These are phyloP conservation scores for Fusarium sambucinum DNA, from an alignment of 2,329 filamentous ascomycete species.

Conservation along the genomic window DNA sequence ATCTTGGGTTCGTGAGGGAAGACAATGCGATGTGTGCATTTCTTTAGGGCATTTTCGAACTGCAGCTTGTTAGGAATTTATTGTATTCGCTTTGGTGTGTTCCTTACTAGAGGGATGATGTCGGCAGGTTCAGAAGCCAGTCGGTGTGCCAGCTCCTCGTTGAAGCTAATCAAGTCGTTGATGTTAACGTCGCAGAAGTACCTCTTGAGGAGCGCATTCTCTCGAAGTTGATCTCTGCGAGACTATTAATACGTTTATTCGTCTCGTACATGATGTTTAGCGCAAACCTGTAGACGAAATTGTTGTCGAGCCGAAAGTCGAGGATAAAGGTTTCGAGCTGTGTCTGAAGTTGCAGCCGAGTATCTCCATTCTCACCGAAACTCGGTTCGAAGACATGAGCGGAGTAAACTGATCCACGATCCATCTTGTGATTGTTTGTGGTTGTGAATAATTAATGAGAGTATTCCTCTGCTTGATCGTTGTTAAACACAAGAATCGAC, in stretches of 20 bases:
- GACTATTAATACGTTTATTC: slow-evolving; percentile 20
- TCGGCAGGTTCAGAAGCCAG: slow-evolving; percentile 91
- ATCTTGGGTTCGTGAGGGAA: slow-evolving; percentile 78
- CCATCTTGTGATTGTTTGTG: slow-evolving; percentile 66
- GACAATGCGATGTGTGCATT: slow-evolving; percentile 93
- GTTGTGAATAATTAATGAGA: slow-evolving; percentile 5
- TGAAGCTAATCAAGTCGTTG: slow-evolving; percentile 93
- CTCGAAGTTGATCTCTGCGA: slow-evolving; percentile 87
- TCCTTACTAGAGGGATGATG: slow-evolving; percentile 85
- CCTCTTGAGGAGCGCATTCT: slow-evolving; percentile 93
- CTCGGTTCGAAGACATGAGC: slow-evolving; percentile 81
- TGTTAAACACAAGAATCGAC: slow-evolving; percentile 25
- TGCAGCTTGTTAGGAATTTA: slow-evolving; percentile 53
- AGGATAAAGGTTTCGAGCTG: slow-evolving; percentile 92
- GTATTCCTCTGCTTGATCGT: slow-evolving; percentile 18
- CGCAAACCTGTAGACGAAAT: slow-evolving; percentile 89
- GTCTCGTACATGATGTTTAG: background rate
- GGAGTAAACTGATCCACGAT: slow-evolving; percentile 88
- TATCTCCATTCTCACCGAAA: slow-evolving; percentile 75
- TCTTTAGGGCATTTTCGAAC: slow-evolving; percentile 92
- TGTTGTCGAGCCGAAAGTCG: slow-evolving; percentile 92
- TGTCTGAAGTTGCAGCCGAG: slow-evolving; percentile 77
- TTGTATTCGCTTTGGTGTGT: no score
- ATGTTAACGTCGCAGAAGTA: slow-evolving; percentile 98
- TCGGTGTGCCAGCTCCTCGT: slow-evolving; percentile 92